These are phyloP conservation scores for Imleria badia DNA, from an alignment of 768 basidiomycete genomes.

Conservation along the genomic window DNA sequence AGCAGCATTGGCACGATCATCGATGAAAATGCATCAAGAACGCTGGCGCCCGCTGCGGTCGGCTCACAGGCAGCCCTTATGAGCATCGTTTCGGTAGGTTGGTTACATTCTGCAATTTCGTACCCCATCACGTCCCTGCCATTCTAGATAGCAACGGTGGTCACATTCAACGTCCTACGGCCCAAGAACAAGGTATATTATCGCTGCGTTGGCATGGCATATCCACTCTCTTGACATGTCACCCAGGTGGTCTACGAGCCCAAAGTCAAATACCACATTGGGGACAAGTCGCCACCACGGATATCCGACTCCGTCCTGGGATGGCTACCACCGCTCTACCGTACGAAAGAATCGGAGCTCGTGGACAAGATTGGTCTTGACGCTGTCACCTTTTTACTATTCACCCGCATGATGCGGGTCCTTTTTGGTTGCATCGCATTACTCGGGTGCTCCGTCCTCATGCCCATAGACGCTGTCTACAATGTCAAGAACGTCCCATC, in stretches of 20 bases:
- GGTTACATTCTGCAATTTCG: not conserved
- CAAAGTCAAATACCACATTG: conserved; percentile 87
- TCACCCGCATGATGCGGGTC: conserved; percentile 79
- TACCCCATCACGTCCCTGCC: conserved; percentile 5
- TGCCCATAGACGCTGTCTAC: conserved; percentile 86
- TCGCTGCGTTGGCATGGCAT: not conserved
- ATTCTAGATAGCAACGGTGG: conserved; percentile 62
- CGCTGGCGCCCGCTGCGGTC: conserved; percentile 79
- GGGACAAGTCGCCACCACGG: conserved; percentile 72
- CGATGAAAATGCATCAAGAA: conserved; percentile 41
- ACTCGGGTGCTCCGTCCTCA: conserved; percentile 67
- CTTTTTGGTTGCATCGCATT: conserved; percentile 65
- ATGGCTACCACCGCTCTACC: conserved; percentile 86
- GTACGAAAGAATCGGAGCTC: conserved; percentile 85
- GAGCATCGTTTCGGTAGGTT: conserved; percentile 67
- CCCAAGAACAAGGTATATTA: conserved; percentile 79
- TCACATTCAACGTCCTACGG: conserved; percentile 81
- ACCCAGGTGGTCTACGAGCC: conserved; percentile 84
- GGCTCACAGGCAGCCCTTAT: conserved; percentile 76
- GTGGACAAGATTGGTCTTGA: conserved; percentile 89
- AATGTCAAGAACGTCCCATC: conserved; percentile 65
- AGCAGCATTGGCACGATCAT: conserved; percentile 33
- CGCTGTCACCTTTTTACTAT: conserved; percentile 89
- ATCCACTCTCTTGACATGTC: not conserved
- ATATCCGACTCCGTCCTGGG: conserved; percentile 82